These are phyloP conservation scores for Lachancea kluyveri DNA, from an alignment of 805 yeast genomes.

Conservation along the genomic window DNA sequence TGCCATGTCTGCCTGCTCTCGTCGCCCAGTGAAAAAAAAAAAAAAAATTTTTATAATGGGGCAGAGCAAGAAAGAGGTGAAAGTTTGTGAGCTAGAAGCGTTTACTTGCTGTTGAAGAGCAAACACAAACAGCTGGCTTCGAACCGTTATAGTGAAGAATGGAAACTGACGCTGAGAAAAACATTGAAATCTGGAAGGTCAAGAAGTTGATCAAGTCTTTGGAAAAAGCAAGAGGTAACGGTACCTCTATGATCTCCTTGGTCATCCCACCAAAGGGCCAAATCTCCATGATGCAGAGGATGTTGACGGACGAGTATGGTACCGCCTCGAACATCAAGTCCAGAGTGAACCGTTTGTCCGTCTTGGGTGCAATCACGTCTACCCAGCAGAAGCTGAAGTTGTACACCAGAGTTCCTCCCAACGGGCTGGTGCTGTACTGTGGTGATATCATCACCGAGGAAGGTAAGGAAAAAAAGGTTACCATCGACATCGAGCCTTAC, in stretches of 20 bases:
- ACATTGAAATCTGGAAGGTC: conserved; percentile 98
- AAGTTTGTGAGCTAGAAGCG: too few relatives aligned
- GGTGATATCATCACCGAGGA: conserved; percentile 97
- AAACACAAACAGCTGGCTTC: too few relatives aligned
- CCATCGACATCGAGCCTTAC: conserved; percentile 97
- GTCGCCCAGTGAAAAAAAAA: too few relatives aligned
- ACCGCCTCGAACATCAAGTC: conserved; percentile 98
- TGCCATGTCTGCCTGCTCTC: too few relatives aligned
- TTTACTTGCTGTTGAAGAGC: too few relatives aligned
- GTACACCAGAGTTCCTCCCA: conserved; percentile 83
- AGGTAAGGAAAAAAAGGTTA: conserved; percentile 95
- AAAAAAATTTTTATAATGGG: too few relatives aligned
- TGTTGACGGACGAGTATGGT: conserved; percentile 97
- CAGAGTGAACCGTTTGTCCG: conserved; percentile 93
- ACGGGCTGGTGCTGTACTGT: conserved; percentile 94
- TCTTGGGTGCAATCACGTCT: conserved; percentile 92
- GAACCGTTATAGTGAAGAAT: too few relatives aligned
- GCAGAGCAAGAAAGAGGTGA: too few relatives aligned
- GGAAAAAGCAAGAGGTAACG: conserved; percentile 94
- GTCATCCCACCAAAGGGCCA: conserved; percentile 95
- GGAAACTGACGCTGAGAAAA: conserved; percentile 83
- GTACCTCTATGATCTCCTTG: conserved; percentile 97
- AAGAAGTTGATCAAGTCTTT: conserved; percentile 86
- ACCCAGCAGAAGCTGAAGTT: conserved; percentile 94
- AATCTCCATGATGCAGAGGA: conserved; percentile 77